Evolutionary conservation across 768 basidiomycete species (phyloP), one percentile per base, ranked within the genome.

Genomic region (Lyophyllum decastes): DNA sequence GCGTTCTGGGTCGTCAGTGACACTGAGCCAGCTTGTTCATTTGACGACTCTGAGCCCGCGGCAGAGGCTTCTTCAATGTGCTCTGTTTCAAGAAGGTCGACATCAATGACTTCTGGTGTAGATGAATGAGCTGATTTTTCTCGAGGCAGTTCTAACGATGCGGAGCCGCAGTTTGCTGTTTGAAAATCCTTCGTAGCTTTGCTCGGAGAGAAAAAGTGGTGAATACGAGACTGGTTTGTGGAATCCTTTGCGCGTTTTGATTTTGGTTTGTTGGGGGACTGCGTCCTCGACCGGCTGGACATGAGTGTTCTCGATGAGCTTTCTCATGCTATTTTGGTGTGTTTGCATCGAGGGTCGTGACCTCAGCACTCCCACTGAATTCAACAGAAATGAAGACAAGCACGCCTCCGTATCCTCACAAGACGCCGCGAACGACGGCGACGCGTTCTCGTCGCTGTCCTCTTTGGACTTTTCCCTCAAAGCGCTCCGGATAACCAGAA

Each of bases 121-220:
- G 35, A 27, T 41, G 8, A 25, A 14, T n/a, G 52, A n/a, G 41
- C 38, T 14, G 51, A 17, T 14, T 47, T 47, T 17, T 25, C 24
- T 8, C 25, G 14, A 14, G 3, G 25, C 46, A 47, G 10, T 47
- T 14, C 24, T 17, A 30, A 45, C 21, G 46, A 30, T 8, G 41
- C 21, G 22, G 46, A 16, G 17, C 11, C 21, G 22, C 34, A 22
- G 17, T 19, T 12, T 34, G 1, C n/a, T 26, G 17, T 49, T 7
- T 11, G 19, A 12, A 30, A 35, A 21, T 21, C 27, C 11, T 30
- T 50, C 30, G 25, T 12, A 19, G 19, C 34, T 27, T 44, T 58
- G 30, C 30, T 47, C 27, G 34, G 11, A 12, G 60, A 55, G 41
- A 61, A 61, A 44, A 55, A 61, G 1, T 58, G 53, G 34, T 57